Conservation (phyloP, 2,329 filamentous ascomycete genomes). For the Sporothrix mexicana region DNA sequence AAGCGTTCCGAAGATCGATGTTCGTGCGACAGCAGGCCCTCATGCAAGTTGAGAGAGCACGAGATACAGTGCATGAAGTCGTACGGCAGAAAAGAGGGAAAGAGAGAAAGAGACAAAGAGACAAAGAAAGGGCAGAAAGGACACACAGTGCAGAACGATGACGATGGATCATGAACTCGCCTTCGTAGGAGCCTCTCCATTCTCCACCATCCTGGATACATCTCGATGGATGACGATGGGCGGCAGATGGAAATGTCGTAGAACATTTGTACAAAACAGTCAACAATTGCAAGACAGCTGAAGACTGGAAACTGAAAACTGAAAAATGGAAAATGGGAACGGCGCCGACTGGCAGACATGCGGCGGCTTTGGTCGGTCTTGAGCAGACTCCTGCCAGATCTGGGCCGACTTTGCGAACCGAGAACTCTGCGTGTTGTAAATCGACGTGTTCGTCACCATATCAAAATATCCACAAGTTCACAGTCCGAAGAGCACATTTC, state of each 20-base stretch:
- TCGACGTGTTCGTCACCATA: too few relatives aligned
- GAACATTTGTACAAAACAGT: neutral
- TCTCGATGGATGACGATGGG: constrained; percentile 7
- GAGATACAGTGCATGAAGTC: constrained; percentile 14
- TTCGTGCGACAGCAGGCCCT: neutral
- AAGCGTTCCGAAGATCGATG: constrained; percentile 3
- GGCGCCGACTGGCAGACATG: too few relatives aligned
- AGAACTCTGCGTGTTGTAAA: too few relatives aligned
- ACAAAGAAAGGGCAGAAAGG: neutral
- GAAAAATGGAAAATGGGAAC: too few relatives aligned
- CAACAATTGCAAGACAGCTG: too few relatives aligned
- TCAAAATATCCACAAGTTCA: neutral
- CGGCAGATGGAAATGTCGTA: neutral
- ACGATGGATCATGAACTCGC: constrained; percentile 1
- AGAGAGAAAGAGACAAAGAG: neutral
- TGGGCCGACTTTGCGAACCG: too few relatives aligned
- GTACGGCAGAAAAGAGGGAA: neutral
- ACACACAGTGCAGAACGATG: neutral
- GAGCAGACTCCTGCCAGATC: too few relatives aligned
- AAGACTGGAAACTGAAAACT: too few relatives aligned
- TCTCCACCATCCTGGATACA: too few relatives aligned
- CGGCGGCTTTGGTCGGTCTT: too few relatives aligned
- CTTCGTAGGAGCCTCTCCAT: too few relatives aligned
- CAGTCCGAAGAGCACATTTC: neutral
- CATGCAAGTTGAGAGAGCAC: constrained; percentile 1